Evolutionary conservation across 371 early-diverging fungal genomes (phyloP), one percentile per base, ranked within the genome.

Genomic region (Circinella minor): DNA sequence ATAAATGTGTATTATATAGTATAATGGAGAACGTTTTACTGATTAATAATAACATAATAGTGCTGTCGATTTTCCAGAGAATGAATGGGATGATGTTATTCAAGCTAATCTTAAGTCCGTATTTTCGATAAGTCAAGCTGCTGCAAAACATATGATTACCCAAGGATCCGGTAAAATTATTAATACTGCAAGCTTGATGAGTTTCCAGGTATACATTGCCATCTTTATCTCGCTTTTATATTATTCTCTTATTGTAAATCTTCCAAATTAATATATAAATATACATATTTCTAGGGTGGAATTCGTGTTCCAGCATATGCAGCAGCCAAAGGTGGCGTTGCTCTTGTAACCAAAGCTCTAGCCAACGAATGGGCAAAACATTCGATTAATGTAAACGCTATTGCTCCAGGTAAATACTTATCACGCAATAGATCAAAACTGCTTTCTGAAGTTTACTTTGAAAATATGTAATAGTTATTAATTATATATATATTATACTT

Each of bases 311-410:
- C 76, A 18, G 76, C 78, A 48, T 89, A 89, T 72, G 84, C 88
- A 43, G 83, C 87, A 18, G 87, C 88, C 64, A 89, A 89, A 74
- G 88, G 85, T 39, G 90, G 87, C 68, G 71, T 89, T 38, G 73
- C 81, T 34, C 84, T 83, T 67, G 74, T 89, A 68, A 88, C 90
- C 64, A 88, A 89, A 81, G 87, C 87, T 13, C 73, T 89, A 34
- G 86, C 89, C 65, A 86, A 86, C 70, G 89, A 89, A 75, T 88
- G 88, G 88, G 88, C 76, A 0, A 60, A 71, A n/a, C 66, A 69
- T 38, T 79, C 78, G 11, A 72, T 89, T 47, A 80, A 83, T 36
- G 87, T 87, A 20, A 88, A 85, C 43, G 80, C 82, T 20, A 85
- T 89, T 68, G 85, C 86, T 11, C 89, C 90, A 48, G 89, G 74